Conservation (phyloP, 306 rosid genomes). For the Heteromeles arbutifolia region DNA sequence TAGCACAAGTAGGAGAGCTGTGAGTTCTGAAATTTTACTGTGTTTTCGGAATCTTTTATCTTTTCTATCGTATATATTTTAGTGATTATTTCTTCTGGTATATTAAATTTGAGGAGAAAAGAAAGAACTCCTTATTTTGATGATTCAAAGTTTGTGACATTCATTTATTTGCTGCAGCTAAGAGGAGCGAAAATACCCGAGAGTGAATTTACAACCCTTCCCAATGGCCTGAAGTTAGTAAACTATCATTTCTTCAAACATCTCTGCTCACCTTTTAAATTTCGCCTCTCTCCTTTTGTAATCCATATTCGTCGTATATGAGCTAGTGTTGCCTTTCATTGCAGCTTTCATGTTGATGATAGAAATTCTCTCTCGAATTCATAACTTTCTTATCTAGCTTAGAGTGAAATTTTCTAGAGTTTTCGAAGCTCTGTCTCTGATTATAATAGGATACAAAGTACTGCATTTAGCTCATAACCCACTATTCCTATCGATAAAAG, state of each 20-base stretch:
- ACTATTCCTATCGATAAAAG: too few relatives aligned
- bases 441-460: neutral
- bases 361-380: too few relatives aligned
- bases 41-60: neutral
- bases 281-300: too few relatives aligned
- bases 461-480: neutral
- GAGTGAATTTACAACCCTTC: conserved; percentile 76
- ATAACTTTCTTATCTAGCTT: neutral
- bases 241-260: neutral
- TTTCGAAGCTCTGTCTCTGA: neutral
- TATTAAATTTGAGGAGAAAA: neutral
- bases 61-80: neutral
- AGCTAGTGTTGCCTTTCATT: neutral
- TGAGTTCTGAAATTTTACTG: conserved; percentile 17
- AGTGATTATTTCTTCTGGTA: neutral
- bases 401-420: neutral
- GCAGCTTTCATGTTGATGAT: neutral
- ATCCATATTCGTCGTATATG: too few relatives aligned
- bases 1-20: conserved; percentile 64
- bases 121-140: neutral
- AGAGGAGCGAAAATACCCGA: conserved; percentile 81
- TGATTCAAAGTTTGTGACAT: neutral
- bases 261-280: neutral
- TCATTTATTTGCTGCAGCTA: conserved; percentile 34
- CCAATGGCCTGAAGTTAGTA: conserved; percentile 89